These are phyloP conservation scores for Sporothrix schenckii DNA, from an alignment of 2,329 filamentous ascomycete species.

Conservation along the genomic window DNA sequence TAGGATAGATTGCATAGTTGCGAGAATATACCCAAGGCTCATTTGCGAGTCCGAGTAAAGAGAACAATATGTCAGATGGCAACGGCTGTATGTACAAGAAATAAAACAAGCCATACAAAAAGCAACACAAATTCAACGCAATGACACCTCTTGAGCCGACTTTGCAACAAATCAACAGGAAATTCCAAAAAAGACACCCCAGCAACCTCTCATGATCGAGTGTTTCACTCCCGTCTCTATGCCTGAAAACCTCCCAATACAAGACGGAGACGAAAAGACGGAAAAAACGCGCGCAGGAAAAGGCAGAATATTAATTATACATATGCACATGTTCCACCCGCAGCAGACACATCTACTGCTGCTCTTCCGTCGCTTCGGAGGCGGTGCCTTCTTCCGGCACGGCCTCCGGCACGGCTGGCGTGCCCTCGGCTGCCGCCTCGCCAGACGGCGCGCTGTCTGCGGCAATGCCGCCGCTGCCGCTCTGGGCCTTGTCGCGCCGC, in stretches of 20 bases:
- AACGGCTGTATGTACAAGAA: constrained; percentile 2
- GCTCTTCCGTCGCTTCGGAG: neutral
- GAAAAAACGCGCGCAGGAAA: neutral
- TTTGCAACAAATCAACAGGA: neutral
- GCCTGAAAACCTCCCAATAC: constrained; percentile 2
- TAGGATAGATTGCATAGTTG: neutral
- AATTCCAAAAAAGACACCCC: constrained; percentile 16
- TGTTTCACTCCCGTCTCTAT: constrained; percentile 2
- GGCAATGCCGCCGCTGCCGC: constrained; percentile 50
- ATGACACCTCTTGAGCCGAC: neutral
- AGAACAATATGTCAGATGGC: neutral
- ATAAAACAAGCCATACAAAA: neutral
- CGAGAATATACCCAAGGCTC: neutral
- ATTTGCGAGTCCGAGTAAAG: neutral
- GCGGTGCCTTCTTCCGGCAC: constrained; percentile 1
- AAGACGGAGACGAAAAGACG: neutral
- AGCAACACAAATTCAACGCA: neutral
- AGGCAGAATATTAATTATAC: constrained; percentile 21
- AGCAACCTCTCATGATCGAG: neutral
- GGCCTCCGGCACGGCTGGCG: neutral
- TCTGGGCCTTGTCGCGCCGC: constrained; percentile 63
- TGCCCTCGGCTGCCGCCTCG: neutral
- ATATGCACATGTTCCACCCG: constrained; percentile 12
- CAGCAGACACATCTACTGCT: neutral
- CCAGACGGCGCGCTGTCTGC: neutral